Evolutionary conservation across 2,329 filamentous ascomycete species (phyloP).

Genomic region (Colletotrichum sp.): DNA sequence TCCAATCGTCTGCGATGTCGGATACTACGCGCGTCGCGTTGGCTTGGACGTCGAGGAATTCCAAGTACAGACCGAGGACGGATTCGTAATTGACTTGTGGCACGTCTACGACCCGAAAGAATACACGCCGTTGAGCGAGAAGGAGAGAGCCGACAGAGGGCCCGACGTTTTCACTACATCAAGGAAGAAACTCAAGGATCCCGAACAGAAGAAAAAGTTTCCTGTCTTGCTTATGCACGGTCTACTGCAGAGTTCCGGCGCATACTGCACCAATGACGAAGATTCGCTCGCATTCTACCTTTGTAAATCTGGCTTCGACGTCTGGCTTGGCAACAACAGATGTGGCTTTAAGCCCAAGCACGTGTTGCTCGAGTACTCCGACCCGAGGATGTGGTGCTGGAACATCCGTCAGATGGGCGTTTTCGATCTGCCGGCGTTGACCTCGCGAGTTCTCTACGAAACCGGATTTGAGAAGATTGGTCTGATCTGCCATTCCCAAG

Average conservation of each 20-base stretch:
- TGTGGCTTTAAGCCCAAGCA: slow-evolving; percentile 86
- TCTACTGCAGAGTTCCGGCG: slow-evolving; percentile 84
- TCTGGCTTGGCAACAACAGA: slow-evolving; percentile 94
- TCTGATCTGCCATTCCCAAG: slow-evolving; percentile 87
- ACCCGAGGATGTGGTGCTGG: slow-evolving; percentile 97
- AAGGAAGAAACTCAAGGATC: slow-evolving; percentile 40
- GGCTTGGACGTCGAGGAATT: slow-evolving; percentile 86
- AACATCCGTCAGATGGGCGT: slow-evolving; percentile 94
- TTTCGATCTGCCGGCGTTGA: slow-evolving; percentile 82
- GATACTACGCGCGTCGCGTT: slow-evolving; percentile 86
- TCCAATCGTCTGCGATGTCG: slow-evolving; percentile 76
- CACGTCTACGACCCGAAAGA: slow-evolving; percentile 87
- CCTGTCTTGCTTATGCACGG: slow-evolving; percentile 89
- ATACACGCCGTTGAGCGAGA: slow-evolving; percentile 57
- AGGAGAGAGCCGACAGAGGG: slow-evolving; percentile 58
- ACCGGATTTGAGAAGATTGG: slow-evolving; percentile 85
- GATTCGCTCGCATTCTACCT: slow-evolving; percentile 90
- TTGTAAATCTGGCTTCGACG: slow-evolving; percentile 90
- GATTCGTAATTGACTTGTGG: slow-evolving; percentile 88
- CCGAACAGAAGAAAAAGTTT: slow-evolving; percentile 65
- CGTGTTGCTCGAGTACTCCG: slow-evolving; percentile 68
- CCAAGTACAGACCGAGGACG: slow-evolving; percentile 90
- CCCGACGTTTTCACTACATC: slow-evolving; percentile 66
- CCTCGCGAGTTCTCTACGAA: slow-evolving; percentile 79
- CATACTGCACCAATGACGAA: slow-evolving; percentile 90